Percentiles rank a stretch among this genome's conserved stretches.
phyloP scores from a whole-genome alignment of 768 basidiomycete species.

The Tricholoma saponaceum region DNA sequence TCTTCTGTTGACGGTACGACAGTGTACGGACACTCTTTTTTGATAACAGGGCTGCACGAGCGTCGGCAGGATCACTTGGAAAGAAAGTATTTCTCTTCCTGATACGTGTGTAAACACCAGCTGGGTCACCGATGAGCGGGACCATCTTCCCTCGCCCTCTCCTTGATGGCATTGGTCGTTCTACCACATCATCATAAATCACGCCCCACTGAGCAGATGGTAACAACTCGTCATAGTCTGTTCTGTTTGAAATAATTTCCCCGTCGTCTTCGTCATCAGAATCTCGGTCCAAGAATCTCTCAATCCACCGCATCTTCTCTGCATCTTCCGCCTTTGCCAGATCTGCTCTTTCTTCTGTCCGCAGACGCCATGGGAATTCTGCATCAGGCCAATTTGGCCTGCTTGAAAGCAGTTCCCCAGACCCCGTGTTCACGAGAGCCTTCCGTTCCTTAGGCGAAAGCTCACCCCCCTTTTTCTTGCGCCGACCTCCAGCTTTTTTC shows the following conservation, averaged over 20 bases:
- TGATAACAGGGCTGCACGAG: slow-evolving; percentile 65
- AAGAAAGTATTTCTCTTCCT: slow-evolving; percentile 34
- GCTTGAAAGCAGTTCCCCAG: slow-evolving; percentile 31
- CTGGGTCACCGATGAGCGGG: slow-evolving; percentile 42
- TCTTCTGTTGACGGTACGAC: slow-evolving; percentile 46
- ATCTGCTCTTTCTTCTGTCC: slow-evolving; percentile 52
- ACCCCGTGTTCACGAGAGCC: slow-evolving; percentile 15
- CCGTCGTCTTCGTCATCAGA: slow-evolving; percentile 55
- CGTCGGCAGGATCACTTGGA: slow-evolving; percentile 72
- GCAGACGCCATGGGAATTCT: slow-evolving; percentile 74
- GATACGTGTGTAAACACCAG: slow-evolving; percentile 15
- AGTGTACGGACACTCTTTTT: slow-evolving; percentile 66
- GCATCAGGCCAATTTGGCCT: slow-evolving; percentile 76
- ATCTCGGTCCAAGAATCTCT: slow-evolving; percentile 68
- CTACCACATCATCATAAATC: neutral
- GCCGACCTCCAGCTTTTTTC: slow-evolving; percentile 35
- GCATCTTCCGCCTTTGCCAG: slow-evolving; percentile 49
- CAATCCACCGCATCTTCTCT: slow-evolving; percentile 62
- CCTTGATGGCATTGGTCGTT: slow-evolving; percentile 19
- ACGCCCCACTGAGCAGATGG: slow-evolving; percentile 1
- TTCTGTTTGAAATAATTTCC: slow-evolving; percentile 18
- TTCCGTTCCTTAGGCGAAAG: slow-evolving; percentile 31
- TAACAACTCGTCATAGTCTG: neutral
- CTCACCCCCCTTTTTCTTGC: slow-evolving; percentile 49
- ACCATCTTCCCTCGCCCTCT: slow-evolving; percentile 61